Evolutionary conservation across 768 basidiomycete species (phyloP).

Genomic region (Amanita fuliginea): DNA sequence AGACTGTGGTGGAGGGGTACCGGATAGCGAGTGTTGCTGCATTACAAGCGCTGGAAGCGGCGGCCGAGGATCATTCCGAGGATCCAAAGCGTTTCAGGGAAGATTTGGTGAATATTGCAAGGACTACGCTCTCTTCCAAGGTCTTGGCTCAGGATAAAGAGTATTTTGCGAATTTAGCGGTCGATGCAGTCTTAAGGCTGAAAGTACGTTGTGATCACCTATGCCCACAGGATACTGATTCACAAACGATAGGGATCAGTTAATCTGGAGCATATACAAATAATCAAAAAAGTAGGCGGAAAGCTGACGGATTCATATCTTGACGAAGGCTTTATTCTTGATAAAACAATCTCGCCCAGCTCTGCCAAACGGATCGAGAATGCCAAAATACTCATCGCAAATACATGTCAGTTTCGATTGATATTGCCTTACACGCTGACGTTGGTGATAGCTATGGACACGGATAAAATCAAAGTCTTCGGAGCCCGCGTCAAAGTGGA

Average conservation of each 20-base stretch:
- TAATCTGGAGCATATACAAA: constrained; percentile 95
- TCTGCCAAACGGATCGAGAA: constrained; percentile 93
- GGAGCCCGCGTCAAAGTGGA: constrained; percentile 95
- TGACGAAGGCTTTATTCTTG: constrained; percentile 97
- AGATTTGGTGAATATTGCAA: constrained; percentile 93
- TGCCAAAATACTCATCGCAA: constrained; percentile 92
- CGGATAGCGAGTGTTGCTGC: constrained; percentile 84
- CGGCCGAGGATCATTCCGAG: constrained; percentile 78
- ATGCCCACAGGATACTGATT: neutral
- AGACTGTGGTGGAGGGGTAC: constrained; percentile 96
- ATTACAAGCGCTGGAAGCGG: constrained; percentile 69
- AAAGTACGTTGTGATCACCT: constrained; percentile 37
- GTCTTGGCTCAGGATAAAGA: constrained; percentile 95
- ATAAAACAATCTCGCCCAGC: constrained; percentile 90
- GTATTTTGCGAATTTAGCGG: constrained; percentile 96
- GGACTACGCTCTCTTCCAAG: constrained; percentile 92
- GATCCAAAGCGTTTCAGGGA: constrained; percentile 65
- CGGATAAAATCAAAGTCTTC: constrained; percentile 99
- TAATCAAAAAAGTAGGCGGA: constrained; percentile 99
- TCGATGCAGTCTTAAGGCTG: constrained; percentile 88
- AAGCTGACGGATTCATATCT: constrained; percentile 98
- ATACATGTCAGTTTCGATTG: constrained; percentile 59
- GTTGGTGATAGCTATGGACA: constrained; percentile 82
- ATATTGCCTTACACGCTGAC: neutral
- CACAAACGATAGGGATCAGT: constrained; percentile 69